Base-by-base conservation (phyloP, 345 rosid genomes). In the Pistacia integerrima region DNA sequence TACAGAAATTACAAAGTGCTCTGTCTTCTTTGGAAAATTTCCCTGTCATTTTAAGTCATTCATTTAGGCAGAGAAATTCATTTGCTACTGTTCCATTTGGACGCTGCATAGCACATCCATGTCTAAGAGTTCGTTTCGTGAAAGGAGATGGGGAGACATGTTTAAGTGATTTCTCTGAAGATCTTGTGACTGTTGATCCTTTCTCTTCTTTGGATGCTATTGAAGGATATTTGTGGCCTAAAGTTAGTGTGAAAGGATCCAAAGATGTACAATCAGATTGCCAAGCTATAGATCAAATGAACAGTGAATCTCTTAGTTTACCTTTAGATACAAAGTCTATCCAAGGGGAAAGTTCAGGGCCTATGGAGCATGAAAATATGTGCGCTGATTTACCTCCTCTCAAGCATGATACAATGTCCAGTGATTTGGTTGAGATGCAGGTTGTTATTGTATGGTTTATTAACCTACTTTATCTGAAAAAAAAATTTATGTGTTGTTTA, bases 21-120 rank as follows among this genome's bases (percentile, higher is more conserved):
- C 72, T 95, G 67, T 90, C 97, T 57, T 93, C 94, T 63, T 75
- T 90, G 80, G 99, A 95, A 80, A 92, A 79, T 82, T 92, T 92
- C 73, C 98, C 98, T 35, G 83, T 93, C 76, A 80, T 92, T 80
- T 70, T 84, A 77, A 90, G 83, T 84, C 85, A 84, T 57, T 64
- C 80, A 20, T 77, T 84, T 77, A 93, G 87, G 89, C 88, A 80
- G 70, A 90, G 82, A 82, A 87, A 74, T 72, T 89, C 90, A 65
- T 90, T 49, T 74, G 97, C 92, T 30, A 80, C 88, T 55, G 84
- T 93, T 78, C 99, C 99, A 41, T 73, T 74, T 81, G 88, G 92
- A 70, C 84, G 83, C 70, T 64, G 76, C 84, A 78, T 76, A 57
- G 72, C 75, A 63, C 82, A 90, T 82, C 96, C 98, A 2, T 88